phyloP scores from a whole-genome alignment of 75 land plant genomes.

The Sequoiadendron giganteum region DNA sequence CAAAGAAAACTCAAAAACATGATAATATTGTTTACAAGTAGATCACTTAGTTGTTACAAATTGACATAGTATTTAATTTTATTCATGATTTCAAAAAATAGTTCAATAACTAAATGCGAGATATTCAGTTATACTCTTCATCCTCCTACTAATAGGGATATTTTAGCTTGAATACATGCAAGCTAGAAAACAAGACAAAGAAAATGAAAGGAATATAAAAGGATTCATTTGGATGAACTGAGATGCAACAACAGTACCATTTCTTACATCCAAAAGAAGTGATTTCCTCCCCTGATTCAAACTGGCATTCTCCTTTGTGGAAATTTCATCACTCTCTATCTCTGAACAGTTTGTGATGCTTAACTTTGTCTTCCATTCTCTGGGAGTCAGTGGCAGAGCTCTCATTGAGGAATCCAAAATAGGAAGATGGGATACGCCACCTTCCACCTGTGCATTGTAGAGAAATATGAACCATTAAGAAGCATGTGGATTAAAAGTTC shows the following conservation, averaged over 20 bases:
- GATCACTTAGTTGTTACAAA: not conserved
- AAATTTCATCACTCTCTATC: conserved; percentile 6
- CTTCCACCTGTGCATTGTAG: conserved; percentile 54
- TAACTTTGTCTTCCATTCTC: conserved; percentile 70
- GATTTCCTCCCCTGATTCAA: conserved; percentile 15
- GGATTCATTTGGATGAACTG: not conserved
- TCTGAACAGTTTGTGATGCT: conserved; percentile 1
- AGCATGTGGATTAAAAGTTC: not conserved
- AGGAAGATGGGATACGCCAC: conserved; percentile 70
- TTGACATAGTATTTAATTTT: not conserved
- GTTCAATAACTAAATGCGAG: not conserved
- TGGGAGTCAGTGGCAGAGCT: conserved; percentile 65
- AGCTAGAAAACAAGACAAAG: not conserved
- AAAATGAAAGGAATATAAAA: not conserved
- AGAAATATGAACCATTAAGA: not conserved
- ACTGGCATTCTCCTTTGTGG: not conserved
- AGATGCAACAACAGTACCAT: conserved; percentile 50
- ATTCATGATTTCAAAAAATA: not conserved
- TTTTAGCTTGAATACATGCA: not conserved
- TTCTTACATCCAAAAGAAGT: conserved; percentile 80
- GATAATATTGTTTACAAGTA: not conserved
- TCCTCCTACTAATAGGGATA: not conserved
- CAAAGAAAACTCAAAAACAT: not conserved
- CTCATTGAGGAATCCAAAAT: conserved; percentile 68
- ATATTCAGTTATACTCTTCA: not conserved